Evolutionary conservation across 1,139 yeast species (phyloP), one percentile per base, ranked within the genome.

Genomic region (Arxiozyma slooffiae): DNA sequence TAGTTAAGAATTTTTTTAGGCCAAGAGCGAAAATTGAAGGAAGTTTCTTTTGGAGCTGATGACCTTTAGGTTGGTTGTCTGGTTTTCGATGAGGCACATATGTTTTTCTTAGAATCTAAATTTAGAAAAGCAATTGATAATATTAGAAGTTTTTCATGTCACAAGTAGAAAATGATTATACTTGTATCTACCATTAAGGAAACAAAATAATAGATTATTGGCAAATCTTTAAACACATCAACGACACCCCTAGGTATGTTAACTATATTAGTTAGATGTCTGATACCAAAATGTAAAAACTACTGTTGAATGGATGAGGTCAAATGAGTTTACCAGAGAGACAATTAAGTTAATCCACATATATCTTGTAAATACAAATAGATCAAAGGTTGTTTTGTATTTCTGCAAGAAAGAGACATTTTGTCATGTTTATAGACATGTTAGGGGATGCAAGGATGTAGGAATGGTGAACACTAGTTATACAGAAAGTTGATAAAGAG

Each of bases 11-110:
- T 16, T 42, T n/a, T n/a, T n/a, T n/a, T n/a, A n/a, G n/a, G n/a
- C n/a, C n/a, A n/a, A n/a, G n/a, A n/a, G n/a, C n/a, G n/a, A n/a
- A n/a, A n/a, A n/a, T n/a, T n/a, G n/a, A n/a, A n/a, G n/a, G n/a
- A n/a, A n/a, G n/a, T n/a, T n/a, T n/a, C n/a, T n/a, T n/a, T n/a
- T n/a, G n/a, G n/a, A n/a, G n/a, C n/a, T n/a, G n/a, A n/a, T n/a
- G n/a, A n/a, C n/a, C n/a, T n/a, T n/a, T n/a, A n/a, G n/a, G n/a
- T n/a, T 3, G 45, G 45, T 14, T 42, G 24, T 24, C 9, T 24
- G 38, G 45, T 42, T 7, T 24, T 24, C 14, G 45, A 42, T 20
- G 45, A 42, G 17, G 45, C 45, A 11, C 45, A 42, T 18, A 23
- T 38, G 6, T 21, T 42, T 4, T 42, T 23, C 26, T n/a, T 24